These are phyloP conservation scores for Colletotrichum sp. DNA, from an alignment of 2,329 filamentous ascomycete species.

Conservation along the genomic window DNA sequence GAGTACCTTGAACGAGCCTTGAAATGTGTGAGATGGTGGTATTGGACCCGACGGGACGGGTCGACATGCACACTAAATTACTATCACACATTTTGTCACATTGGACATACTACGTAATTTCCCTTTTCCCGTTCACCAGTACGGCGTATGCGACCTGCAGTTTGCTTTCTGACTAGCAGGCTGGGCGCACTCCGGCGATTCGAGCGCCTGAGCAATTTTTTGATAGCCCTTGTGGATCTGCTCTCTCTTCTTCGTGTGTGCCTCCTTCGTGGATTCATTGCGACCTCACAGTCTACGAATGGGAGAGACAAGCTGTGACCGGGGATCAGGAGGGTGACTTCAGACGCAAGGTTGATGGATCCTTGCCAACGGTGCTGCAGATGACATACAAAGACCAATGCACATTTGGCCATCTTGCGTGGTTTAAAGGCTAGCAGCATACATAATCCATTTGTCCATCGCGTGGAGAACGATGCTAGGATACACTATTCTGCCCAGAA, in stretches of 20 bases:
- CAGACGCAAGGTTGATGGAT: background rate
- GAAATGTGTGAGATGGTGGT: background rate
- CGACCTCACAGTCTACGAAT: background rate
- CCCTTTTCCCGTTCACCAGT: background rate
- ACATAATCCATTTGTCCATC: background rate
- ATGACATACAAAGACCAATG: background rate
- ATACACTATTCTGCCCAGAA: background rate
- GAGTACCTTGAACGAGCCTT: background rate
- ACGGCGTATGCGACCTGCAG: background rate
- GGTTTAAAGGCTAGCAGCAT: background rate
- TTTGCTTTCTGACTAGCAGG: background rate
- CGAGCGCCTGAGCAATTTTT: background rate
- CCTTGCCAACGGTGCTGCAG: background rate
- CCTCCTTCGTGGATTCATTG: background rate
- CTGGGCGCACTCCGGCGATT: background rate
- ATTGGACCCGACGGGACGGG: background rate
- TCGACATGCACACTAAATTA: background rate
- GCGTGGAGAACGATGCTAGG: background rate
- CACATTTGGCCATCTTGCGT: background rate
- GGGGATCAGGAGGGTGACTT: background rate
- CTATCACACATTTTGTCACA: slow-evolving; percentile 9
- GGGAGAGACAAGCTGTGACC: background rate
- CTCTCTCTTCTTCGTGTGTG: background rate
- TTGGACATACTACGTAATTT: background rate
- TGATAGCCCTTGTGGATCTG: background rate